Base-by-base conservation (phyloP, 106 monocot genomes). In the Vanilla planifolia region DNA sequence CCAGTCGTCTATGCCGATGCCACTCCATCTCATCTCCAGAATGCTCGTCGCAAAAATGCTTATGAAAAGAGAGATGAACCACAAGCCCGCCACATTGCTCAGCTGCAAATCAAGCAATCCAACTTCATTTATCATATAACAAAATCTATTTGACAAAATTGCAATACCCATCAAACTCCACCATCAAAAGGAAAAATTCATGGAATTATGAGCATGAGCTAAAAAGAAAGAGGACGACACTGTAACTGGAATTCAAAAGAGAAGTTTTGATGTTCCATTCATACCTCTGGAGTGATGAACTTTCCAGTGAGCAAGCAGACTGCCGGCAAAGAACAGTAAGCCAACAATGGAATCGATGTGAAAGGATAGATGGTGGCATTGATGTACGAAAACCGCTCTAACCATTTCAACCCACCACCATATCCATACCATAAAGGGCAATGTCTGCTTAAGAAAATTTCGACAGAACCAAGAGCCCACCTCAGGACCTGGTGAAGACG, bases 301-400 rank as follows among this genome's bases (percentile, higher is more conserved):
- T 68, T 62, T 26, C 83, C 83, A 25, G 78, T 78, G 20, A 83
- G 75, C 74, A 78, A 62, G 61, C 83, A 78, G 29, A 78, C 59
- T 8, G 83, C 78, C 51, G 73, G 80, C 63, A 86, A 60, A 1
- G 77, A 68, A 68, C 85, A 86, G 65, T 86, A 86, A 22, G 77
- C 77, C 25, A 55, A 67, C 3, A 25, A 44, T 2, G 67, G 63
- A 62, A 78, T 55, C 14, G 71, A 72, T 4, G 73, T 70, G 42
- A 59, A 71, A 33, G 67, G 67, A 44, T 68, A 72, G 19, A 77
- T 63, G 23, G 75, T 75, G 5, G 82, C 70, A 50, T 85, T 85
- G n/a, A 85, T 77, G 72, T 85, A 85, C 19, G 85, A 73, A 9
- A 85, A 61, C 24, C 85, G 45, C 42, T 85, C 80, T 23, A 85